Evolutionary conservation across 1,139 yeast species (phyloP), one percentile per base, ranked within the genome.

Genomic region (Suhomyces yuchorum): DNA sequence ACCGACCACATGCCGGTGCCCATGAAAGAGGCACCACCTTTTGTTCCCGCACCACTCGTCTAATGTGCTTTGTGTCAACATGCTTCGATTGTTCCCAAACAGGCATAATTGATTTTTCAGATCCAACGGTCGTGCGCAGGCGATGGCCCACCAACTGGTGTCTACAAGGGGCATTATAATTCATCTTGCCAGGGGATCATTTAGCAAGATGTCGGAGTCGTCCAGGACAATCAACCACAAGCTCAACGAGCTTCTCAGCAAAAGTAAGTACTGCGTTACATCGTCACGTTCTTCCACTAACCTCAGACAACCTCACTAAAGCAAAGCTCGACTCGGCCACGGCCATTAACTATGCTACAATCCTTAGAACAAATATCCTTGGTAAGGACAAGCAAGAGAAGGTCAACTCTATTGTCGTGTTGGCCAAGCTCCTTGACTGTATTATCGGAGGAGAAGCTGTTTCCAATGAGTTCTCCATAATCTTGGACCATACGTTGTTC

Each of bases 341-440:
- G 0, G 75, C 77, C 11, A 55, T 72, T 37, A 58, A 55, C 44
- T 75, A 72, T 59, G 75, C 77, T 39, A 54, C 63, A 20, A 61
- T 66, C 6, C 66, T 78, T 37, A 67, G 68, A 48, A 47, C 64
- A 11, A 72, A 75, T 42, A 75, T 78, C 43, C 60, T 75, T 48
- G 80, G 80, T 12, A 68, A 68, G 48, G 80, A 76, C 53, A 77
- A 78, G 52, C 77, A 77, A 54, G 83, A 78, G 52, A 77, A 76
- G 55, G 79, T 78, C 48, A 80, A 80, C 58, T 71, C 77, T 17
- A 78, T 80, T 9, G 80, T 80, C 12, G 81, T 80, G 7, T 65
- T 80, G 48, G 81, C 84, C 30, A 80, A 78, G 56, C 66, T 77
- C 32, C 65, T 80, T 46, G 84, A 80, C 48, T 72, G 75, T 51